Conservation (phyloP, 2,329 filamentous ascomycete species). For the Nakataea oryzae region DNA sequence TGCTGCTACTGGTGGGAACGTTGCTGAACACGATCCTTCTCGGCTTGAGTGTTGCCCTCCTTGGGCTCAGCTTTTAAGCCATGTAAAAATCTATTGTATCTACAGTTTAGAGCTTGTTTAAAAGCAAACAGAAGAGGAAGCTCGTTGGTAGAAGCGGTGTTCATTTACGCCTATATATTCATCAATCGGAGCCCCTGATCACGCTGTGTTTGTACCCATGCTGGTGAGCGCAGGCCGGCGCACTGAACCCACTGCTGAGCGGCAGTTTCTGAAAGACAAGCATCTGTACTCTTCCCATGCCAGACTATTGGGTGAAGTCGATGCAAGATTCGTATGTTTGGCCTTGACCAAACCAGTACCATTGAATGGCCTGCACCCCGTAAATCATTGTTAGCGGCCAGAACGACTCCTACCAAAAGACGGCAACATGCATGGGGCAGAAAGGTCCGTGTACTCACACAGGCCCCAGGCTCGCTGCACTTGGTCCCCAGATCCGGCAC, state of each 20-base stretch:
- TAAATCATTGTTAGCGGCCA: constrained; percentile 4
- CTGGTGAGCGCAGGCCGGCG: too few species aligned
- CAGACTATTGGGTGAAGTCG: constrained; percentile 31
- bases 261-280: too few species aligned
- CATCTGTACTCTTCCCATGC: too few species aligned
- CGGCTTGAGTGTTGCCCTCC: background rate
- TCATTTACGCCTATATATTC: too few species aligned
- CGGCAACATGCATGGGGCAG: background rate
- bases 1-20: background rate
- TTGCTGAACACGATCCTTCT: background rate
- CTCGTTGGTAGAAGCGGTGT: too few species aligned
- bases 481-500: constrained; percentile 16
- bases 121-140: too few species aligned
- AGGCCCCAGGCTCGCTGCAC: constrained; percentile 16
- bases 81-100: too few species aligned
- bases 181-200: too few species aligned
- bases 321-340: constrained; percentile 56
- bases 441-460: constrained; percentile 12
- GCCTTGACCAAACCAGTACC: constrained; percentile 47
- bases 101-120: too few species aligned
- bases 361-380: constrained; percentile 39
- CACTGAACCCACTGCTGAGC: too few species aligned
- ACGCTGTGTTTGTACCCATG: too few species aligned
- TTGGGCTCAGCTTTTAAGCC: background rate
- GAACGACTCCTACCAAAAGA: background rate